phyloP scores from a whole-genome alignment of 169 alveolate genomes.

The Pseudocohnilembus persalinus region DNA sequence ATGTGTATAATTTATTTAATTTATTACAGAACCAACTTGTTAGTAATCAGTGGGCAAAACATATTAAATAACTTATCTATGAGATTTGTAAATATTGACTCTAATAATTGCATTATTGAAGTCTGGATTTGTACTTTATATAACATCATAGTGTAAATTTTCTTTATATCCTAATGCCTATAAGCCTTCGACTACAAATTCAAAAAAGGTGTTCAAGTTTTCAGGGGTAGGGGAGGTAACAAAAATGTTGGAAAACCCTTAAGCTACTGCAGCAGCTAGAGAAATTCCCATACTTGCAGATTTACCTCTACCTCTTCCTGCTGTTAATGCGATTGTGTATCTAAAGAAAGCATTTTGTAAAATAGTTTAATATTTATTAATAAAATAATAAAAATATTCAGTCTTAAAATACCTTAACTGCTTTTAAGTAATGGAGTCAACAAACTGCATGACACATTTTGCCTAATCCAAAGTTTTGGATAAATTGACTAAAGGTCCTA shows the following conservation, averaged over 20 bases:
- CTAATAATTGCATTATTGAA: constrained; percentile 81
- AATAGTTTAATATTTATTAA: not conserved
- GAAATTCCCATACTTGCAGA: constrained; percentile 97
- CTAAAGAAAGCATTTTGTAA: too few relatives aligned
- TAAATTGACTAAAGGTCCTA: constrained; percentile 63
- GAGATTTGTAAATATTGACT: constrained; percentile 83
- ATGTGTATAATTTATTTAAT: constrained; percentile 52
- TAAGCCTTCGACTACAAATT: constrained; percentile 96
- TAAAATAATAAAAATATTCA: too few relatives aligned
- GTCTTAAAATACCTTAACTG: not conserved
- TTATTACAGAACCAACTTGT: constrained; percentile 25
- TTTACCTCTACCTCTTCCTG: constrained; percentile 99
- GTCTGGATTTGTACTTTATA: constrained; percentile 81
- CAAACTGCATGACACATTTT: constrained; percentile 36
- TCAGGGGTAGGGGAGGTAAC: constrained; percentile 99
- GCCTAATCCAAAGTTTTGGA: constrained; percentile 80
- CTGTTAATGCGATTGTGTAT: constrained; percentile 92
- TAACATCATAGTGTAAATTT: constrained; percentile 88
- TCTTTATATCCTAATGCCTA: constrained; percentile 90
- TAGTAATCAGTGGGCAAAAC: constrained; percentile 82
- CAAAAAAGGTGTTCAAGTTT: constrained; percentile 96
- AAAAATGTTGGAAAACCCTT: constrained; percentile 93
- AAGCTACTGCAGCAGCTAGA: constrained; percentile 90
- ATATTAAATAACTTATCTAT: constrained; percentile 88
- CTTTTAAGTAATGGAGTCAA: constrained; percentile 26